Evolutionary conservation across 805 yeast genomes (phyloP), one percentile per base, ranked within the genome.

Genomic region (Cyberlindnera maritima): DNA sequence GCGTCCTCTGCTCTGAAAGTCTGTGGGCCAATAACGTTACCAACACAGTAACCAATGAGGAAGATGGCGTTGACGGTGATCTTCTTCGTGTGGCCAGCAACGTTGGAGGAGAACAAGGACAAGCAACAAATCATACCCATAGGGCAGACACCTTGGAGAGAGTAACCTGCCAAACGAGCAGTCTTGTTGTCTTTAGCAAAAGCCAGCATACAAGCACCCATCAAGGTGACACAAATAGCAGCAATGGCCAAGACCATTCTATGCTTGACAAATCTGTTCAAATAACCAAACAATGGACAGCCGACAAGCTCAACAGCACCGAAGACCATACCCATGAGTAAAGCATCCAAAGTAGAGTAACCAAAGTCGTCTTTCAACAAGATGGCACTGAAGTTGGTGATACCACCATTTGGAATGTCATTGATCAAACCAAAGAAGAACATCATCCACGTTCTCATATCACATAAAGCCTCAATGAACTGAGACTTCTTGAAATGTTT

Each of bases 1-100:
- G 80, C 82, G 49, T 83, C 78, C 8, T 62, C 52, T 0, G 74
- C 65, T 49, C 70, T 72, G 68, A 85, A 86, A 17, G 85, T 73
- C 62, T 83, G 89, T 5, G 92, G 89, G 1, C 91, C 92, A 46
- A 83, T 75, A 29, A 85, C 66, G 39, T 49, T 41, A 32, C 52
- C 53, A 28, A 31, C 44, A 38, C 48, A 43, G 44, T 46, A 49
- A 59, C 50, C 53, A n/a, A 49, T 46, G 20, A 49, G 26, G 44
- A 35, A 49, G 23, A 49, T 36, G 29, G 53, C 53, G 23, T 49
- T 49, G n/a, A 41, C 47, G 9, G 50, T 43, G 15, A 46, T 40
- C 46, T 49, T 49, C 48, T 49, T 49, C 11, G 53, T 49, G 44
- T 46, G 53, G 20, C 50, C 53, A 33, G 53, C 53, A 33, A 43